Evolutionary conservation across 805 yeast species (phyloP), one percentile per base, ranked within the genome.

Genomic region (Suhomyces sp.): DNA sequence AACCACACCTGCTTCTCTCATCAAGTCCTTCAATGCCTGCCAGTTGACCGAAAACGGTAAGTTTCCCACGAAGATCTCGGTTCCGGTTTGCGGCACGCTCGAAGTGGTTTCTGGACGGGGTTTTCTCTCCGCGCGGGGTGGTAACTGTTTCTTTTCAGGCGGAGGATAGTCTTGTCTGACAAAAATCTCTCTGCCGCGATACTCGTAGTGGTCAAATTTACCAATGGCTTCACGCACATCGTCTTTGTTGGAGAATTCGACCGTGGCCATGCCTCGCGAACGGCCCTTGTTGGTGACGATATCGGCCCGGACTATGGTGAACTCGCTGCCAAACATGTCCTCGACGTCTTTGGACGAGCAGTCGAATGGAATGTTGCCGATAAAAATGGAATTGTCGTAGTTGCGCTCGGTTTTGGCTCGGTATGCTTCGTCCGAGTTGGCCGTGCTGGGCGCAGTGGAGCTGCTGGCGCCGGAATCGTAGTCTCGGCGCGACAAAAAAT

Each of bases 131-230:
- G 41, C 17, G 20, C 48, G 44, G 21, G 15, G 21, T 3, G 40
- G 50, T 12, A n/a, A 43, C 13, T 54, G 51, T 55, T 67, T 69
- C 46, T 69, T 68, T 24, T 61, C 64, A 51, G 93, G 94, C 24
- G 94, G 94, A 33, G 94, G 94, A 65, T 89, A 86, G 70, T 91
- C 96, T 66, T 86, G 96, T 72, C 97, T 85, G 8, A 92, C 96
- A 68, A 87, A 90, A 43, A 91, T 86, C 60, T 83, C 85, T 68
- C 97, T 84, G 12, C 90, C 96, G 63, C 76, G 70, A 56, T 84
- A 80, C 33, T 73, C 75, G 27, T 84, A 76, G 62, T 88, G 85
- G 69, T 88, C 87, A 61, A 78, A 86, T 59, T 81, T 76, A 49
- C 76, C 71, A 60, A 91, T 89, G 10, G 97, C 97, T 21, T 73